Evolutionary conservation across 202 grass and related monocot genomes (phyloP), one percentile per base, ranked within the genome.

Genomic region (Setaria viridis): DNA sequence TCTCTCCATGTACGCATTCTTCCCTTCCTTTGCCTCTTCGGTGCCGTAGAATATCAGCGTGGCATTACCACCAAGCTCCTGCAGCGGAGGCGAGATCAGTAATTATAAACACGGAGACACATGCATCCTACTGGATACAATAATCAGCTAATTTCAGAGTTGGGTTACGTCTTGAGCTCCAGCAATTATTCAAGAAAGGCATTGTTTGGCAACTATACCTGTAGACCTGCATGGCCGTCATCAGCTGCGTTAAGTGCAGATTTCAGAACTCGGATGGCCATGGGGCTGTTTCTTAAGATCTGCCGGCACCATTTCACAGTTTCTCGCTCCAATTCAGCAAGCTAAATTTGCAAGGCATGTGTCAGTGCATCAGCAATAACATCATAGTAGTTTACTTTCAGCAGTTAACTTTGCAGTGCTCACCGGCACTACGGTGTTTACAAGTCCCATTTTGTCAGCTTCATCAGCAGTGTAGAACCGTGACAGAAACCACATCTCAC

Each of bases 401-500:
- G 12, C 25, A 62, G 29, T 60, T 47, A 25, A 46, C 51, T 85
- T 69, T 62, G 35, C 53, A 80, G 56, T 57, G 82, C 93, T 95
- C 82, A 95, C 96, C 7, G 93, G 93, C 19, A 99, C 96, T 67
- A 95, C 91, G 16, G 75, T 82, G 81, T 99, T 99, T 58, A 99
- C 80, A 66, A 99, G 96, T 72, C 91, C 91, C 93, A 95, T 99
- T 88, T 74, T 98, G 42, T 99, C 88, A 45, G 96, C 93, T 92
- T 98, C 93, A 56, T 85, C 60, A 16, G 91, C 90, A 4, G 87
- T 85, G 74, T 95, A 95, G 78, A 99, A 99, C 55, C 96, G 87
- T 63, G 93, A 92, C 2, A 99, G 80, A 70, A 95, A 99, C 93
- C 96, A 99, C 93, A 99, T 99, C 80, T 99, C 96, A 5, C 85